Conservation (phyloP, 164 flowering plant species). For the Magnolia changhungtana region DNA sequence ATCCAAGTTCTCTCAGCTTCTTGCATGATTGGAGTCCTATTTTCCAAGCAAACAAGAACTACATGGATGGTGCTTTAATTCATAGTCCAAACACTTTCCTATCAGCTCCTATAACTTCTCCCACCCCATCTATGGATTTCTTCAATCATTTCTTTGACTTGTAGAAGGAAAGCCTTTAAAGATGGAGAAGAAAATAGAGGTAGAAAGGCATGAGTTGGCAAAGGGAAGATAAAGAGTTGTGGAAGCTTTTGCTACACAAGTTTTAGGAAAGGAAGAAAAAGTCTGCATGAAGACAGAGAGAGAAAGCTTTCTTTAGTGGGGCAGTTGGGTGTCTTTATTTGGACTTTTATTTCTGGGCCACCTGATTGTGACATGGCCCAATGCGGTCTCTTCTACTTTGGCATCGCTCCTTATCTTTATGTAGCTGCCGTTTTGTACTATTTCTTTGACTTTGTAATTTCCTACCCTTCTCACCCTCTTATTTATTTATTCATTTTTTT, state of each 20-base stretch:
- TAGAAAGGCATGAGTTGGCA: background rate
- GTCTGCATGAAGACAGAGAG: background rate
- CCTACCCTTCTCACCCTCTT: background rate
- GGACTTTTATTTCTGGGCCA: constrained; percentile 8
- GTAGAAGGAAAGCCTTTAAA: constrained; percentile 4
- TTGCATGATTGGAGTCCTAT: constrained; percentile 46
- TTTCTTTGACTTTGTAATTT: background rate
- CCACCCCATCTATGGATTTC: constrained; percentile 42
- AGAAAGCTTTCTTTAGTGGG: background rate
- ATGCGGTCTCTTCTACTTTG: background rate
- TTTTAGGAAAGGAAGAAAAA: background rate
- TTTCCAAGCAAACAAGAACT: constrained; percentile 26
- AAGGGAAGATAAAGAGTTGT: background rate
- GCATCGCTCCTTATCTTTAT: background rate
- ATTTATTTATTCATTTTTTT: background rate
- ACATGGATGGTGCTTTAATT: constrained; percentile 26
- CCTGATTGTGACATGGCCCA: background rate
- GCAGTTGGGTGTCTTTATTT: constrained; percentile 1
- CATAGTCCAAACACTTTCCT: constrained; percentile 46
- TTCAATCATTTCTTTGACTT: constrained; percentile 43
- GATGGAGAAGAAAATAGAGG: background rate
- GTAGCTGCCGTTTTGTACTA: background rate
- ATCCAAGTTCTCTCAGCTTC: constrained; percentile 23
- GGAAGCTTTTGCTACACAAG: background rate
- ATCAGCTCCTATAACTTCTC: constrained; percentile 42